Evolutionary conservation across 2,329 filamentous ascomycete genomes (phyloP).

Genomic region (Alternaria gaisen): DNA sequence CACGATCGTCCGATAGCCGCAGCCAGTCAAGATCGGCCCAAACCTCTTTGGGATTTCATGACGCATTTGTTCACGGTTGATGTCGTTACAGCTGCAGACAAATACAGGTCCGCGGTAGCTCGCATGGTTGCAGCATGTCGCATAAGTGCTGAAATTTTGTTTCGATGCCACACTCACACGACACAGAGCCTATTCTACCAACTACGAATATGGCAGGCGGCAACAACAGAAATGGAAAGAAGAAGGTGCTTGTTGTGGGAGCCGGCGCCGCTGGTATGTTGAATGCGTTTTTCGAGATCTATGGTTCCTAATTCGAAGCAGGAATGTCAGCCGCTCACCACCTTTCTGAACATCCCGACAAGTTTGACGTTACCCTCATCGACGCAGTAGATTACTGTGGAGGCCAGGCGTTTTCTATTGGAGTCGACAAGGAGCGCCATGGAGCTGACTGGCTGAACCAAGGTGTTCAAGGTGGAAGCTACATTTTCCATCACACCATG

Average conservation of each 20-base stretch:
- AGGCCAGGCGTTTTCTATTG: slow-evolving; percentile 68
- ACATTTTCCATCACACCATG: slow-evolving; percentile 74
- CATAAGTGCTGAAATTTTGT: slow-evolving; percentile 7
- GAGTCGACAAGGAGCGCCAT: slow-evolving; percentile 64
- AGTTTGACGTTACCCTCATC: slow-evolving; percentile 63
- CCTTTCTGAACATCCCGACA: slow-evolving; percentile 70
- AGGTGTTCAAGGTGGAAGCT: slow-evolving; percentile 69
- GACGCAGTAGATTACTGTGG: slow-evolving; percentile 65
- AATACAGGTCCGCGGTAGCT: slow-evolving; percentile 17
- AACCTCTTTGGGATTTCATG: slow-evolving; percentile 42
- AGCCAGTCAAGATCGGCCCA: slow-evolving; percentile 21
- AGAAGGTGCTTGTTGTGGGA: slow-evolving; percentile 53
- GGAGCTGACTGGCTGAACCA: slow-evolving; percentile 69
- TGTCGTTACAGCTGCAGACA: slow-evolving; percentile 24
- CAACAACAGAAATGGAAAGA: slow-evolving; percentile 35
- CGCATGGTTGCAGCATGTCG: neutral
- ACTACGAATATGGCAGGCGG: slow-evolving; percentile 43
- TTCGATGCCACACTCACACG: slow-evolving; percentile 31
- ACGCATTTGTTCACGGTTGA: slow-evolving; percentile 38
- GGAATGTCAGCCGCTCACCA: slow-evolving; percentile 72
- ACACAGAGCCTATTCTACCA: slow-evolving; percentile 43
- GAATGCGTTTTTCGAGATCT: neutral
- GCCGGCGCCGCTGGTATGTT: slow-evolving; percentile 52
- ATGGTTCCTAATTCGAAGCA: slow-evolving; percentile 26
- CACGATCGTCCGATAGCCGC: slow-evolving; percentile 19